Conservation (phyloP, 495 filamentous ascomycete genomes). For the Xylaria intraflava region DNA sequence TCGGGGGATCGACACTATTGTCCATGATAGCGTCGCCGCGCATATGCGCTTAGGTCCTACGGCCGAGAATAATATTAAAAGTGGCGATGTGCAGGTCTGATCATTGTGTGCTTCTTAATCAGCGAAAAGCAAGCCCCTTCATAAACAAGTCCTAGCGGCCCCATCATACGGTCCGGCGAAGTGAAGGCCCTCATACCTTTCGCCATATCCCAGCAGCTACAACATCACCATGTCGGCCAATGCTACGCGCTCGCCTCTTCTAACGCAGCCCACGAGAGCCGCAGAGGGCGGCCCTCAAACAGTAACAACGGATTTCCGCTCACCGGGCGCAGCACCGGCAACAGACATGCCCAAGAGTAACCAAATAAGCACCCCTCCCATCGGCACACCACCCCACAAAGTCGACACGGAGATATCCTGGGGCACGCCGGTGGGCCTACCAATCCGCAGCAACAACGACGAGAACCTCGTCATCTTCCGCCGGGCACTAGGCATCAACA, state of each 20-base stretch:
- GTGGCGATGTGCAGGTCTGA: no score
- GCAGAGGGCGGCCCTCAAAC: background rate
- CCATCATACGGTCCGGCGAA: no score
- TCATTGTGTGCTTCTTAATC: no score
- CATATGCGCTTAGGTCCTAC: no score
- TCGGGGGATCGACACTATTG: no score
- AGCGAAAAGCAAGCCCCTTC: no score
- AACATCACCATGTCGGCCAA: background rate
- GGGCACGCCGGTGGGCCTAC: slow-evolving; percentile 36
- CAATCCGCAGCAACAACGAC: slow-evolving; percentile 33
- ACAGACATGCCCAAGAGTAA: slow-evolving; percentile 8
- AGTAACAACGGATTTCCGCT: background rate
- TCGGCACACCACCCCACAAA: slow-evolving; percentile 4
- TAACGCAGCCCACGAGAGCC: background rate
- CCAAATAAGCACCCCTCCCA: slow-evolving; percentile 6
- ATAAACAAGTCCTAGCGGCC: no score
- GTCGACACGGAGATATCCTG: slow-evolving; percentile 24
- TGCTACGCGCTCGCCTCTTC: background rate
- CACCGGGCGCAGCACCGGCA: background rate
- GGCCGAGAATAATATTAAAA: no score
- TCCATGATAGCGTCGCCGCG: no score
- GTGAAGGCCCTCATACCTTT: no score
- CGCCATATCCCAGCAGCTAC: background rate
- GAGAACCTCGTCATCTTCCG: slow-evolving; percentile 42
- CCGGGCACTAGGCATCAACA: slow-evolving; percentile 38